Evolutionary conservation across 2,329 filamentous ascomycete genomes (phyloP), one percentile per base, ranked within the genome.

Genomic region (Lecanicillium sp.): DNA sequence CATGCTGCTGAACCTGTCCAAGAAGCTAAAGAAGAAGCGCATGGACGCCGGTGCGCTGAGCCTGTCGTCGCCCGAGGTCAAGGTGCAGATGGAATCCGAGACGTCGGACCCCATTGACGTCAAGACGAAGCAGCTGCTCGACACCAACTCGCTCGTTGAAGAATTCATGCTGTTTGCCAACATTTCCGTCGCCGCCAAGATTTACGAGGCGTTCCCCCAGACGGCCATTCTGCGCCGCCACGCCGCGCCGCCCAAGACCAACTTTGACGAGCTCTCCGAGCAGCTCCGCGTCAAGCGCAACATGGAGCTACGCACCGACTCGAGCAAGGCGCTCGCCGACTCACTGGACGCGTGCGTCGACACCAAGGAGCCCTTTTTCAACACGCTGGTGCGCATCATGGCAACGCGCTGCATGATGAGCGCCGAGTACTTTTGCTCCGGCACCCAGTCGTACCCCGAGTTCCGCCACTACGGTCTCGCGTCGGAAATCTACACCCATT

Each of bases 161-260:
- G 92, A 98, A 59, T 97, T 98, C 72, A 98, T 98, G 92, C 72
- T 98, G 56, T 84, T 97, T 59, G 94, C 92, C 70, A 98, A 98
- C 65, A 88, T 87, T 55, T 90, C 84, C 50, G 94, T 98, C 20
- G 92, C 90, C 6, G 76, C 80, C 48, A 90, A 87, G 60, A 94
- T 94, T 56, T 87, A 94, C 65, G 77, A 85, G 35, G 81, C 88
- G 3, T 97, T 96, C 63, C 90, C 92, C 0, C 90, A 98, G 62
- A 97, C 89, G 0, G 92, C 92, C 35, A 81, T 98, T 51, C 78
- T 98, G 13, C 86, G 90, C 46, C 85, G 92, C 42, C 92, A 98
- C 71, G 88, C 77, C 14, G 81, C 90, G 12, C 92, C 94, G 4
- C 92, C 92, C 7, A 90, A 90, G 56, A 88, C 87, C 50, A 97